Evolutionary conservation across 768 basidiomycete genomes (phyloP).

Genomic region (Hypholoma sublateritium): DNA sequence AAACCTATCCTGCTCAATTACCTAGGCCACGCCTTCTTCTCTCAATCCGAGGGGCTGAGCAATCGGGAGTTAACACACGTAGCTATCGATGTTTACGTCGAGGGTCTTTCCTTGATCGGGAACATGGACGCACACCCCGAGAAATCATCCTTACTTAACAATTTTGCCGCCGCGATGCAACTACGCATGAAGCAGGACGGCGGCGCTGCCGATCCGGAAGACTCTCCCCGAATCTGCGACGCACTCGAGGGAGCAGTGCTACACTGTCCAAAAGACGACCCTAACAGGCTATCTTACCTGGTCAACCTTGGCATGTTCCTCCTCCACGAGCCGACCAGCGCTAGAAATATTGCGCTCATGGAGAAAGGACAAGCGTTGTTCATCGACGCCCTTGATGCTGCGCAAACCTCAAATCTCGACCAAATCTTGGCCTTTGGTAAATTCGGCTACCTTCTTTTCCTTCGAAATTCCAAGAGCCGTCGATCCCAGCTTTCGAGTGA

Average conservation of each 20-base stretch:
- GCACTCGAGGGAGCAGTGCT: not conserved
- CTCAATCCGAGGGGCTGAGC: not conserved
- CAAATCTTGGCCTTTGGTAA: not conserved
- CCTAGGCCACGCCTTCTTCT: conserved; percentile 4
- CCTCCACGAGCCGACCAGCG: not conserved
- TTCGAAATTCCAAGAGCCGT: too few relatives aligned
- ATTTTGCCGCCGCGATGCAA: conserved; percentile 1
- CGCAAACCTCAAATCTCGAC: not conserved
- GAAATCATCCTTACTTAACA: conserved; percentile 1
- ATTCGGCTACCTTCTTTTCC: not conserved
- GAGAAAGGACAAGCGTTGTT: not conserved
- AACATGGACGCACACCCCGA: not conserved
- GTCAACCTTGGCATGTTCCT: conserved; percentile 2
- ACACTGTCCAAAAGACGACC: not conserved
- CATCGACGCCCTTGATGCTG: not conserved
- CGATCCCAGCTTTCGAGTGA: not conserved
- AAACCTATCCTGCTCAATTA: not conserved
- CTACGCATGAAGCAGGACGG: too few relatives aligned
- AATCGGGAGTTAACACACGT: not conserved
- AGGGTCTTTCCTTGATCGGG: not conserved
- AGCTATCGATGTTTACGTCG: not conserved
- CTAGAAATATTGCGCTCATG: not conserved
- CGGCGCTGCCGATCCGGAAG: not conserved
- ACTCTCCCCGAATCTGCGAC: not conserved
- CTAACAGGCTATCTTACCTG: not conserved